A percentile compares a stretch with the other conserved stretches of the same genome.
Conservation (phyloP, 306 rosid species). For the Aeschynomene evenia region DNA sequence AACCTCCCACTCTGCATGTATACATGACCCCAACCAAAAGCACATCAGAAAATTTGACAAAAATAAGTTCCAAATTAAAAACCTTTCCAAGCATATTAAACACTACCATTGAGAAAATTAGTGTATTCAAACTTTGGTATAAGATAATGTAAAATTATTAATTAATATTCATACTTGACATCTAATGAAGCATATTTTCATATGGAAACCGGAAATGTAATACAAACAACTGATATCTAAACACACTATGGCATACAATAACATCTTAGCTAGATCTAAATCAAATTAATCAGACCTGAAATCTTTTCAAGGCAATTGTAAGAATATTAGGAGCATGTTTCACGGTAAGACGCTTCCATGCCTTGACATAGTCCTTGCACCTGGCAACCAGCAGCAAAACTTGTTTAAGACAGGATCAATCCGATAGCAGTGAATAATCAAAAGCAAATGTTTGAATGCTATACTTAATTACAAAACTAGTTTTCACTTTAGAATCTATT, state of each 20-base stretch:
- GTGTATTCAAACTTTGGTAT: neutral
- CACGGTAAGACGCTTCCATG: slow-evolving; percentile 83
- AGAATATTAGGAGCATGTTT: slow-evolving; percentile 88
- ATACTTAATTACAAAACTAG: slow-evolving; percentile 5
- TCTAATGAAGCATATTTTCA: neutral
- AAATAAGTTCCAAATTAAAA: neutral
- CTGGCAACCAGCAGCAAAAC: slow-evolving; percentile 49
- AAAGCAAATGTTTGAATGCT: slow-evolving; percentile 17
- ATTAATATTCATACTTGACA: neutral
- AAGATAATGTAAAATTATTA: neutral
- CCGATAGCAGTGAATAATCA: slow-evolving; percentile 13
- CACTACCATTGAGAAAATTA: neutral
- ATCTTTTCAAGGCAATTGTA: slow-evolving; percentile 94
- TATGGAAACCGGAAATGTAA: slow-evolving; percentile 13
- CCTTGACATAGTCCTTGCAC: slow-evolving; percentile 98
- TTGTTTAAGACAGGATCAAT: slow-evolving; percentile 22
- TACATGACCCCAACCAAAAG: slow-evolving; percentile 13
- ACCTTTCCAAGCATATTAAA: slow-evolving; percentile 12
- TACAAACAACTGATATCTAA: neutral
- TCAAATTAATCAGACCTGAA: slow-evolving; percentile 67
- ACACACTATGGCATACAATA: slow-evolving; percentile 14
- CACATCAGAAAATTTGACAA: slow-evolving; percentile 9
- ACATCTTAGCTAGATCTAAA: slow-evolving; percentile 25
- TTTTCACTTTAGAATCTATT: neutral
- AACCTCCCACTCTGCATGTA: slow-evolving; percentile 81